A percentile compares a stretch with the other conserved stretches of the same genome.
Conservation (phyloP, 2,329 filamentous ascomycete genomes). For the Ophiosphaerella narmari region DNA sequence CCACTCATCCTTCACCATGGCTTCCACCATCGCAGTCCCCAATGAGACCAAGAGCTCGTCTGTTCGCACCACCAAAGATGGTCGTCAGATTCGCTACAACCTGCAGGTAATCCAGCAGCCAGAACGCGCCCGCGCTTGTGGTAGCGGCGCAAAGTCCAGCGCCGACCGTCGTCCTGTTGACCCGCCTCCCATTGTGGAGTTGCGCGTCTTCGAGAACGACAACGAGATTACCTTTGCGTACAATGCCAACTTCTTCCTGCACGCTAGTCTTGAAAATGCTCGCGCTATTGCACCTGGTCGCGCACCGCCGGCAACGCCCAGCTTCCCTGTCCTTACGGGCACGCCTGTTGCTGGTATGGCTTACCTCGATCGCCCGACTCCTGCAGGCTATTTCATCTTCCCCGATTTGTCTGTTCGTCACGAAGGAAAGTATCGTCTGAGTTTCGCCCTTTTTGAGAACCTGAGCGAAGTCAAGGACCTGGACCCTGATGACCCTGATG, state of each 20-base stretch:
- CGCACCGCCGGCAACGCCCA: slow-evolving; percentile 66
- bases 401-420: slow-evolving; percentile 95
- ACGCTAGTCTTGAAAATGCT: slow-evolving; percentile 82
- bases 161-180: slow-evolving; percentile 92
- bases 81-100: slow-evolving; percentile 77
- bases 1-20: slow-evolving; percentile 12
- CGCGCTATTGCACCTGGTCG: slow-evolving; percentile 82
- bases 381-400: slow-evolving; percentile 93
- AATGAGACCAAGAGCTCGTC: slow-evolving; percentile 62
- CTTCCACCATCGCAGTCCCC: slow-evolving; percentile 55
- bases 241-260: slow-evolving; percentile 97
- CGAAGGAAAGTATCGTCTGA: slow-evolving; percentile 88
- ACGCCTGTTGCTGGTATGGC: slow-evolving; percentile 95
- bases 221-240: slow-evolving; percentile 80
- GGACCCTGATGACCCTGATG: slow-evolving; percentile 59
- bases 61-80: slow-evolving; percentile 70
- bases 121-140: slow-evolving; percentile 90
- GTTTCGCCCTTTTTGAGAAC: slow-evolving; percentile 92
- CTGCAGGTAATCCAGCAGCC: slow-evolving; percentile 92
- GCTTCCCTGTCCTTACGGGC: slow-evolving; percentile 85
- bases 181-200: slow-evolving; percentile 89
- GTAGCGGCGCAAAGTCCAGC: slow-evolving; percentile 82
- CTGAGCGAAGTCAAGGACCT: slow-evolving; percentile 83
- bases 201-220: slow-evolving; percentile 78
- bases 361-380: slow-evolving; percentile 83